Evolutionary conservation across 345 rosid species (phyloP).

Genomic region (Carallia brachiata): DNA sequence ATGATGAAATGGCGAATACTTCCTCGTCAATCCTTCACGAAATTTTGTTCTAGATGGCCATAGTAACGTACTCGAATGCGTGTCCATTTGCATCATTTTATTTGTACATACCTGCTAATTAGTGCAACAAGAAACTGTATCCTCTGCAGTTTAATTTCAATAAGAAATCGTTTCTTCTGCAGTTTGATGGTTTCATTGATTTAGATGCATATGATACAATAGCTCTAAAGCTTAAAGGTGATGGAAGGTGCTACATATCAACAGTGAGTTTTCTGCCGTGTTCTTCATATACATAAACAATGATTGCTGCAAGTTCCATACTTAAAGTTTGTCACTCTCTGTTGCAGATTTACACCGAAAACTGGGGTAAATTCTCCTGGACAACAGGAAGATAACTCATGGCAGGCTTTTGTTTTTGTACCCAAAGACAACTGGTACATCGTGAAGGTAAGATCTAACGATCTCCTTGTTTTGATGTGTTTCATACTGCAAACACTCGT

Average conservation of each 20-base stretch:
- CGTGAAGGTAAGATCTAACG: conserved; percentile 42
- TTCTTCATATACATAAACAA: background rate
- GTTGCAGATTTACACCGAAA: conserved; percentile 84
- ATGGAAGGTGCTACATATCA: conserved; percentile 87
- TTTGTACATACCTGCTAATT: too few relatives aligned
- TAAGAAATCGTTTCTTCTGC: conserved; percentile 21
- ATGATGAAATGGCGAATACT: too few relatives aligned
- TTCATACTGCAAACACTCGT: too few relatives aligned
- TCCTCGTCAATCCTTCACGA: background rate
- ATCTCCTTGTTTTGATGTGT: too few relatives aligned
- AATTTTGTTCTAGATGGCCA: background rate
- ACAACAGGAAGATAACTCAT: conserved; percentile 88
- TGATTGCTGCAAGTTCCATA: background rate
- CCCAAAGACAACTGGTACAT: conserved; percentile 82
- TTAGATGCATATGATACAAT: conserved; percentile 77
- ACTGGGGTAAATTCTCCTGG: conserved; percentile 97
- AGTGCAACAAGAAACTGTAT: too few relatives aligned
- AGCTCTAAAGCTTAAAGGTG: conserved; percentile 86
- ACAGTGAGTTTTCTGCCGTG: conserved; percentile 51
- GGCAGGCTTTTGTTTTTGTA: conserved; percentile 86
- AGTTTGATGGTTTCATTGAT: conserved; percentile 94
- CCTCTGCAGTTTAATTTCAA: background rate
- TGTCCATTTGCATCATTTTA: background rate
- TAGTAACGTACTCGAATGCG: background rate
- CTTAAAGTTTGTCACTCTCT: background rate